phyloP scores from a whole-genome alignment of 2,329 filamentous ascomycete species.

The Sarocladium brachiariae region DNA sequence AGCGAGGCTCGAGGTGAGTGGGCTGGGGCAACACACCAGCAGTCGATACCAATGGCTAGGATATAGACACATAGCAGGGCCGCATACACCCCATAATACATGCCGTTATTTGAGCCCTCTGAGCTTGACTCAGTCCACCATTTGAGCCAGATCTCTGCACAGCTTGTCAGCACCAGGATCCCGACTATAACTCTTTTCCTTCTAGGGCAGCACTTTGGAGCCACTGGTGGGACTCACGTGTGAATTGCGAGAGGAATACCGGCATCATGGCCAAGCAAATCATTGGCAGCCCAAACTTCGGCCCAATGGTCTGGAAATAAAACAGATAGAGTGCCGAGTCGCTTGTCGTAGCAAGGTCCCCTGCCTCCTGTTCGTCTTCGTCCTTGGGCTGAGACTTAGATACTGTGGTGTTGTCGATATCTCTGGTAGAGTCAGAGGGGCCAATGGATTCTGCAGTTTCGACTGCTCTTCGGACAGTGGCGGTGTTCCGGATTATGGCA shows the following conservation, averaged over 20 bases:
- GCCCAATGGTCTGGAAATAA: constrained; percentile 10
- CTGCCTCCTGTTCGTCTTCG: not conserved
- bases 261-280: constrained; percentile 9
- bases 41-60: not conserved
- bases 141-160: not conserved
- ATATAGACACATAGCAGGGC: not conserved
- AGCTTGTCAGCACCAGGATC: not conserved
- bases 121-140: not conserved
- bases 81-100: not conserved
- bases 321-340: constrained; percentile 10
- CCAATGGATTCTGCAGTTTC: not conserved
- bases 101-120: not conserved
- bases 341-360: constrained; percentile 11
- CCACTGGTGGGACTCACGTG: not conserved
- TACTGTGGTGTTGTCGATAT: not conserved
- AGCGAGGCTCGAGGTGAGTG: not conserved
- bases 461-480: not conserved
- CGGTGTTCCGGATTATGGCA: not conserved
- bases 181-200: not conserved
- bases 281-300: not conserved
- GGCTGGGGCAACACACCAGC: not conserved
- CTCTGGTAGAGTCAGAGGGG: not conserved
- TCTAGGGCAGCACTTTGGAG: not conserved
- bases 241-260: constrained; percentile 1
- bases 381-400: not conserved